Percentiles rank a stretch among this genome's conserved stretches.
phyloP scores from a whole-genome alignment of 2,329 filamentous ascomycete genomes.

The Scedosporium dehoogii region DNA sequence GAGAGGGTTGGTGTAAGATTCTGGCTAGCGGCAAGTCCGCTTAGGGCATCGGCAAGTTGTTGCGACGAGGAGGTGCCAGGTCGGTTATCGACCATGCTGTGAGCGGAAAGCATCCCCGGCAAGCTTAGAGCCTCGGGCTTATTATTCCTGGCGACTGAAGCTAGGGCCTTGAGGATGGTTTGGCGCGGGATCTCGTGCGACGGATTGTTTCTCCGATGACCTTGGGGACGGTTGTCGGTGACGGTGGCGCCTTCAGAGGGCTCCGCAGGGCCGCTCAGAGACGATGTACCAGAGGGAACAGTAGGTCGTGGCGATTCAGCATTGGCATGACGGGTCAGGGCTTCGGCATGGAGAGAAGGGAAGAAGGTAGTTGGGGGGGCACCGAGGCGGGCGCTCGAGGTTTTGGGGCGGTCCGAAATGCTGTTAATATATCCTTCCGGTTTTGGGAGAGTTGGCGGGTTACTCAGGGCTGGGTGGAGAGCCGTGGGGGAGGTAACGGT shows the following conservation, averaged over 20 bases:
- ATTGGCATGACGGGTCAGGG: constrained; percentile 13
- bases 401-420: constrained; percentile 15
- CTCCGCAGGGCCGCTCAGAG: background rate
- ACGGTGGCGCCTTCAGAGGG: background rate
- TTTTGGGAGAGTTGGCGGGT: constrained; percentile 14
- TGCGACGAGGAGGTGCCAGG: constrained; percentile 42
- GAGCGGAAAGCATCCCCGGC: constrained; percentile 45
- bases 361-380: constrained; percentile 13
- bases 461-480: constrained; percentile 41
- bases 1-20: constrained; percentile 18
- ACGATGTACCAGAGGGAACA: constrained; percentile 7
- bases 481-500: constrained; percentile 33
- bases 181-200: constrained; percentile 66
- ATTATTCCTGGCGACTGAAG: constrained; percentile 52
- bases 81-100: constrained; percentile 23
- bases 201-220: constrained; percentile 36
- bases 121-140: constrained; percentile 55
- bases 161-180: constrained; percentile 73
- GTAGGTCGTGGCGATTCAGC: constrained; percentile 8
- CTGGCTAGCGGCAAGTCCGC: constrained; percentile 35
- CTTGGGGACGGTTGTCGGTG: constrained; percentile 10
- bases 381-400: constrained; percentile 14
- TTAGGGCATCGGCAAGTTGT: constrained; percentile 52
- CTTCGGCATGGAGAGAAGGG: constrained; percentile 9
- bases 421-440: constrained; percentile 17